Evolutionary conservation across 2,329 filamentous ascomycete genomes (phyloP).

Genomic region (Gremmenia infestans): DNA sequence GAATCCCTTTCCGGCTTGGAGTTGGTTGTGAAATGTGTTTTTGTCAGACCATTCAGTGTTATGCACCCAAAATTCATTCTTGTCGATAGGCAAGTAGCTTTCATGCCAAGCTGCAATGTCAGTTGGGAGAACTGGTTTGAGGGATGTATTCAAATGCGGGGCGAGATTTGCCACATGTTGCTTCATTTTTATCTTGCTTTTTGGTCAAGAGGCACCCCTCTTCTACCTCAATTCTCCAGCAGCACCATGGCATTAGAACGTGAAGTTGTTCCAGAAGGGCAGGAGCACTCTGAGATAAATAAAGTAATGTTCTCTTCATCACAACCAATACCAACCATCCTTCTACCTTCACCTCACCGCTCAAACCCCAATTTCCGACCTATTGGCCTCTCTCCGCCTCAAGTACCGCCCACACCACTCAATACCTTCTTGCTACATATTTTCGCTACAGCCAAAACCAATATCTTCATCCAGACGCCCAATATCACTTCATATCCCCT

Average conservation of each 20-base stretch:
- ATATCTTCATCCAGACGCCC: slow-evolving; percentile 71
- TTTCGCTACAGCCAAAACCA: slow-evolving; percentile 60
- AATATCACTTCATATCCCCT: slow-evolving; percentile 69
- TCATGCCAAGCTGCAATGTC: slow-evolving; percentile 76
- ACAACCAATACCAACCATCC: slow-evolving; percentile 46
- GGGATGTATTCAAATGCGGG: slow-evolving; percentile 63
- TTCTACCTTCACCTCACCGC: slow-evolving; percentile 67
- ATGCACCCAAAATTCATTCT: slow-evolving; percentile 84
- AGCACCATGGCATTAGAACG: neutral
- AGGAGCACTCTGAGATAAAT: neutral
- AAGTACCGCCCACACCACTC: slow-evolving; percentile 40
- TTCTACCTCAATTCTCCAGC: slow-evolving; percentile 9
- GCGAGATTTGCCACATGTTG: slow-evolving; percentile 56
- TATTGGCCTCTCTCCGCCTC: slow-evolving; percentile 1
- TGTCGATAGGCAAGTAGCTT: slow-evolving; percentile 60
- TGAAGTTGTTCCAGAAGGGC: neutral
- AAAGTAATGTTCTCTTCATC: neutral
- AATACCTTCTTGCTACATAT: slow-evolving; percentile 57
- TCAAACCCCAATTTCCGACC: slow-evolving; percentile 15
- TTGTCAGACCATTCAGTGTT: slow-evolving; percentile 76
- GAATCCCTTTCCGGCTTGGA: slow-evolving; percentile 55
- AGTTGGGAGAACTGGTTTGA: slow-evolving; percentile 89
- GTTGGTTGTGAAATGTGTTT: slow-evolving; percentile 69
- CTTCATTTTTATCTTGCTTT: slow-evolving; percentile 61
- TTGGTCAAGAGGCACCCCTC: slow-evolving; percentile 48